Evolutionary conservation across 2,329 filamentous ascomycete species (phyloP).

Genomic region (Fusarium nelsonii): DNA sequence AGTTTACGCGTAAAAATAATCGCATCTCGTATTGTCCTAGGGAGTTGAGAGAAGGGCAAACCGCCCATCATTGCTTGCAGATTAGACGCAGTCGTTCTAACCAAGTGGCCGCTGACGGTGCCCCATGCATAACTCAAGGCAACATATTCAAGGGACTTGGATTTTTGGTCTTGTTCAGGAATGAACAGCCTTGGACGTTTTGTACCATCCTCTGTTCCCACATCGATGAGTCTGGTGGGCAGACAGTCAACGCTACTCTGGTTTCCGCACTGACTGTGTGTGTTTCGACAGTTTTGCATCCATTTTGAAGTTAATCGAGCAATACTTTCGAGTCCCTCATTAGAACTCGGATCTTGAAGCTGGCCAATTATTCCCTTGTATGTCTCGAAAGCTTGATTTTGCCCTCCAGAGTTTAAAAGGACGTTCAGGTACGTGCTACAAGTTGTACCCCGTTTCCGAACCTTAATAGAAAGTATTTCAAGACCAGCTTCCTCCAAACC

Average conservation of each 20-base stretch:
- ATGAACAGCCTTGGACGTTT: background rate
- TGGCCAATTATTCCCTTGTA: background rate
- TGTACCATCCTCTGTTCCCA: background rate
- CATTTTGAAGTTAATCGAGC: background rate
- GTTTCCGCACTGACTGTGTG: background rate
- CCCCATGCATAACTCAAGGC: conserved; percentile 21
- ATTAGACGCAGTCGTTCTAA: background rate
- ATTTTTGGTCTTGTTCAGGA: rapidly evolving
- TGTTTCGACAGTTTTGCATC: background rate
- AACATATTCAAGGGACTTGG: background rate
- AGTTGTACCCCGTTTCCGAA: background rate
- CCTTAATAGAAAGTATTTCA: background rate
- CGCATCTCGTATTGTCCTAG: background rate
- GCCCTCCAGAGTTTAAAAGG: background rate
- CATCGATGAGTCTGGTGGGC: conserved; percentile 2
- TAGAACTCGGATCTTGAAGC: background rate
- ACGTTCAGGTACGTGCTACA: background rate
- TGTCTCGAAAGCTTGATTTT: background rate
- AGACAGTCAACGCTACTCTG: background rate
- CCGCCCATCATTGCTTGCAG: background rate
- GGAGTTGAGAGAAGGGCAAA: background rate
- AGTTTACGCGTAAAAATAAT: background rate
- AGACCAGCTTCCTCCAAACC: background rate
- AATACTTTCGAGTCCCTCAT: background rate
- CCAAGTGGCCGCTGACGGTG: background rate